Evolutionary conservation across 192 early-diverging fungal genomes (phyloP).

Genomic region (Helicostylum pulchrum): DNA sequence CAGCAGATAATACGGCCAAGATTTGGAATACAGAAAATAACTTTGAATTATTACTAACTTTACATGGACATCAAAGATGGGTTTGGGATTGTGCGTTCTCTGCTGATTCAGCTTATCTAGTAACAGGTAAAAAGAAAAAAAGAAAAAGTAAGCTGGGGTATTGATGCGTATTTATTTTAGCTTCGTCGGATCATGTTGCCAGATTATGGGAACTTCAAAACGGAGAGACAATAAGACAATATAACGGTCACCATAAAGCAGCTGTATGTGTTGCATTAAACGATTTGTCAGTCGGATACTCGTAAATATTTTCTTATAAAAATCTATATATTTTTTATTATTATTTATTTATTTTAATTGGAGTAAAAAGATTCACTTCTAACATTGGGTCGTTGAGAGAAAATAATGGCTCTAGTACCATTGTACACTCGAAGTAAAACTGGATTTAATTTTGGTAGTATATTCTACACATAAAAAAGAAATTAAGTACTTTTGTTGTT

Average conservation of each 20-base stretch:
- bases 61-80: conserved; percentile 84
- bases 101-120: conserved; percentile 87
- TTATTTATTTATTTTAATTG: neutral
- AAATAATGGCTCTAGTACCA: conserved; percentile 50
- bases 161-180: conserved; percentile 28
- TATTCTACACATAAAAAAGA: conserved; percentile 33
- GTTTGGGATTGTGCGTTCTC: conserved; percentile 93
- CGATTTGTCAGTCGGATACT: conserved; percentile 57
- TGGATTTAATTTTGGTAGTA: conserved; percentile 44
- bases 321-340: neutral
- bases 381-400: conserved; percentile 31
- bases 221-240: conserved; percentile 79
- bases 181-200: conserved; percentile 82
- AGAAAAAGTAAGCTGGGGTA: too few relatives aligned
- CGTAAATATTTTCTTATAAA: conserved; percentile 6
- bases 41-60: conserved; percentile 69
- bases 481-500: neutral
- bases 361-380: conserved; percentile 3
- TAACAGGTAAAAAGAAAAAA: conserved; percentile 52
- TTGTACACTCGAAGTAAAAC: conserved; percentile 49
- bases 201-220: conserved; percentile 76
- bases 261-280: conserved; percentile 85
- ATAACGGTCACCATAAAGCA: conserved; percentile 88
- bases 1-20: conserved; percentile 84
- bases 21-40: conserved; percentile 67